Evolutionary conservation across 495 filamentous ascomycete genomes (phyloP).

Genomic region (Aspergillus incahuasiensis): DNA sequence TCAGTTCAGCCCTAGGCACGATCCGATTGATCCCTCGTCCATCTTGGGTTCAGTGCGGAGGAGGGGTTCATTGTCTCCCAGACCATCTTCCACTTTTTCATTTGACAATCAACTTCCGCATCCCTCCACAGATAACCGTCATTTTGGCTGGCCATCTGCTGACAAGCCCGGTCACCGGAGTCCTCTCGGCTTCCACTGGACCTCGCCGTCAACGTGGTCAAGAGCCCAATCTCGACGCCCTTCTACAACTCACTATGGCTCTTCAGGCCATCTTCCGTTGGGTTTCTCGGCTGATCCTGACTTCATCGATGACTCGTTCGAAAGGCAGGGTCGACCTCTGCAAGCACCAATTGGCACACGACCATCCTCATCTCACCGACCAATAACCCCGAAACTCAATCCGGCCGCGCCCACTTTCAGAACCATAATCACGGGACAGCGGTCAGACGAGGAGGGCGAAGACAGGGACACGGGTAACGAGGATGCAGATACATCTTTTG

Average conservation of each 20-base stretch:
- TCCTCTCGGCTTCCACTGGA: constrained; percentile 56
- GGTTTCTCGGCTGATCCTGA: constrained; percentile 46
- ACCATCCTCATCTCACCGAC: constrained; percentile 50
- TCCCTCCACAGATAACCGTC: constrained; percentile 73
- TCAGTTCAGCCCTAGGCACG: constrained; percentile 57
- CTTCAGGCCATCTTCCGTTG: constrained; percentile 49
- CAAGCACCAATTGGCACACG: constrained; percentile 54
- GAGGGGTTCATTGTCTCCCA: constrained; percentile 63
- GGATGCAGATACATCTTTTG: constrained; percentile 31
- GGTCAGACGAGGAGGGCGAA: constrained; percentile 34
- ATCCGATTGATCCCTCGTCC: constrained; percentile 52
- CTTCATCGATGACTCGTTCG: constrained; percentile 38
- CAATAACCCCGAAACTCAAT: constrained; percentile 56
- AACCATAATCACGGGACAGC: constrained; percentile 41
- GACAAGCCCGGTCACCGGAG: constrained; percentile 51
- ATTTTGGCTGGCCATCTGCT: constrained; percentile 58
- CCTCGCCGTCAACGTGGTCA: constrained; percentile 51
- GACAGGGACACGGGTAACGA: constrained; percentile 33
- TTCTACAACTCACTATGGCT: constrained; percentile 52
- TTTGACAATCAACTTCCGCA: constrained; percentile 67
- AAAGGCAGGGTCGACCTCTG: constrained; percentile 42
- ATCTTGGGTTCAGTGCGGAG: constrained; percentile 49
- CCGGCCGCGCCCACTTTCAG: constrained; percentile 58
- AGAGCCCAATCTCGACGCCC: constrained; percentile 51
- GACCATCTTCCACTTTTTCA: constrained; percentile 75